Base-by-base conservation (phyloP, 2,329 filamentous ascomycete species). In the Dryadomyces sulphureus region DNA sequence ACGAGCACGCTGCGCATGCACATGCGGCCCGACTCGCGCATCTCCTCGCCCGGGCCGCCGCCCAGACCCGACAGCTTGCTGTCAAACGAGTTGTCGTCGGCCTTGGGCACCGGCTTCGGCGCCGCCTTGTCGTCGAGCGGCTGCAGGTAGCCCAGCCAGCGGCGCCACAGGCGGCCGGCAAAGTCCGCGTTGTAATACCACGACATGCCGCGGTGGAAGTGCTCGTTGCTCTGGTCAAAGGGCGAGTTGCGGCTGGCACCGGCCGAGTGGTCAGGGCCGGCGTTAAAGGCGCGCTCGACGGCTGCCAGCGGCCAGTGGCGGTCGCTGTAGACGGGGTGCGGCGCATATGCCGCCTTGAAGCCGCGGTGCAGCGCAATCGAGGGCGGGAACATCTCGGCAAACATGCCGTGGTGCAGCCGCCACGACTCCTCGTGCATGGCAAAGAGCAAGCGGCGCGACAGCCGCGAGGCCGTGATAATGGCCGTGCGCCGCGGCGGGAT, bases 101-200 rank as follows among this genome's bases (percentile, higher is more conserved):
- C 70, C 55, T 65, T 60, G 7, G 8, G 2, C 8, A 5, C 5
- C 16, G 38, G 25, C 46, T 48, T 52, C 6, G 48, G 42, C 19
- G 17, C 42, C 1, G 21, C 16, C 1, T 42, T 38, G 27, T 53
- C 52, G 30, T 53, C 49, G n/a, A 50, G 22, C 6, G 51, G 50
- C 56, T 76, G 71, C 16, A 70, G 62, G 52, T 73, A 77, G 1
- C 73, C 73, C 40, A 92, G 63, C 87, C 87, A 94, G 39, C 84
- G 70, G 43, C 82, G 72, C 75, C 86, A 93, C 53, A 93, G 58
- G n/a, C 81, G 74, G 5, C 80, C 74, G 1, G 84, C 79, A 56
- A 92, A 93, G 43, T 79, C 74, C 20, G 79, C 79, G 54, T 87
- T 83, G 62, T 87, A 93, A 62, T 90, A 93, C 84, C 84, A 94